Conservation (phyloP, 805 yeast genomes). For the Candida vartiovaarae region DNA sequence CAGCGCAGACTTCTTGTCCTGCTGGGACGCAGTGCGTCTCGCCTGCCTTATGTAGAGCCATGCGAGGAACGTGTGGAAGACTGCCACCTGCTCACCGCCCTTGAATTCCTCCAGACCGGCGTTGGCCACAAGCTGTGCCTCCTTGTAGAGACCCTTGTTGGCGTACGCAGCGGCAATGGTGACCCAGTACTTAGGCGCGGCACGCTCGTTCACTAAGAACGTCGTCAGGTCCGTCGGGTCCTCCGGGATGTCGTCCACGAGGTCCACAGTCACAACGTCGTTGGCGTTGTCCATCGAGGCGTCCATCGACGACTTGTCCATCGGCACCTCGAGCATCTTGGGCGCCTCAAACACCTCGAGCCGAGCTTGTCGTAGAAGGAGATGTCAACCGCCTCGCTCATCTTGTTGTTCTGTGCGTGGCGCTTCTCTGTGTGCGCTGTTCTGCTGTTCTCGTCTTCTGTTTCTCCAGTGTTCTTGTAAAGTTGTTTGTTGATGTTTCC, state of each 20-base stretch:
- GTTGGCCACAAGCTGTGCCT: constrained; percentile 36
- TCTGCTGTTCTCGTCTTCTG: too few species aligned
- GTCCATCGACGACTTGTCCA: constrained; percentile 26
- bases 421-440: too few species aligned
- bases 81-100: constrained; percentile 31
- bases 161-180: constrained; percentile 78
- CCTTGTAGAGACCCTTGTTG: constrained; percentile 46
- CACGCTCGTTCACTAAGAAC: constrained; percentile 73
- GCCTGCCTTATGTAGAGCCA: constrained; percentile 63
- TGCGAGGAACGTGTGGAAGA: constrained; percentile 54
- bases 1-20: constrained; percentile 38
- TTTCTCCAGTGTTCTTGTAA: too few species aligned
- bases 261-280: constrained; percentile 81
- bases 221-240: constrained; percentile 68
- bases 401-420: neutral
- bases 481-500: too few species aligned
- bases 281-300: constrained; percentile 39
- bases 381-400: constrained; percentile 3
- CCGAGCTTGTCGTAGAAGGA: constrained; percentile 8
- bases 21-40: constrained; percentile 20
- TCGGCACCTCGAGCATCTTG: constrained; percentile 48
- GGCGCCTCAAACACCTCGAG: constrained; percentile 1
- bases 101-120: constrained; percentile 8
- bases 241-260: constrained; percentile 78
- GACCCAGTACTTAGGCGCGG: constrained; percentile 75